These are phyloP conservation scores for Oryza officinalis DNA, from an alignment of 176 grass and related monocot genomes.

Conservation along the genomic window DNA sequence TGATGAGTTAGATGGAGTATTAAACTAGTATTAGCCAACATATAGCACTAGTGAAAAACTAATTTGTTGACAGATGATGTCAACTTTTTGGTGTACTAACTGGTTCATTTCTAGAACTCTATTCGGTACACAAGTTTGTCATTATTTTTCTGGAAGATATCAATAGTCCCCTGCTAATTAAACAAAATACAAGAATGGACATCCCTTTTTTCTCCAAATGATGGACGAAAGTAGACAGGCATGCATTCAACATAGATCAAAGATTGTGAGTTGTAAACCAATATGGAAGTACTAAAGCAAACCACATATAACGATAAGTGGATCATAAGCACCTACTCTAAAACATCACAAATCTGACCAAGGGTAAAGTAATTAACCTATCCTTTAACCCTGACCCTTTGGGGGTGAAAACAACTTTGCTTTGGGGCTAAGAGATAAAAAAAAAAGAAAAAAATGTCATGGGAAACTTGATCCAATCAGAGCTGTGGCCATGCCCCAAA, in stretches of 20 bases:
- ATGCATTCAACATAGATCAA: conserved; percentile 22
- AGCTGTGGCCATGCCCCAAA: conserved; percentile 25
- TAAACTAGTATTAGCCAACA: neutral
- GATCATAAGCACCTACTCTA: neutral
- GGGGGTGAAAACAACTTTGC: neutral
- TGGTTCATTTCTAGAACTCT: neutral
- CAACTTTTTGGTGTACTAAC: neutral
- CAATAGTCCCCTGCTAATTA: neutral
- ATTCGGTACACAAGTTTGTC: neutral
- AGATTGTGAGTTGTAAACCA: neutral
- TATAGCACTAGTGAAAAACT: neutral
- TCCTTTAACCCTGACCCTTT: neutral
- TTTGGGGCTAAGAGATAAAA: neutral
- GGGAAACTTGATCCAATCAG: conserved; percentile 37
- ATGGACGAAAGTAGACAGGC: neutral
- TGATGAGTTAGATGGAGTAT: neutral
- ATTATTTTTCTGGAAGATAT: neutral
- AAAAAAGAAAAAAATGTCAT: neutral
- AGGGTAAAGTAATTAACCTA: neutral
- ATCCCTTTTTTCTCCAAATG: neutral
- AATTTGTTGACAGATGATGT: neutral
- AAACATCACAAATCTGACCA: conserved; percentile 32
- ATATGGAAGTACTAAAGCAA: neutral
- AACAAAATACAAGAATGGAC: neutral
- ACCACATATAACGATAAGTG: neutral